Evolutionary conservation across 768 basidiomycete species (phyloP), one percentile per base, ranked within the genome.

Genomic region (Bullera alba): DNA sequence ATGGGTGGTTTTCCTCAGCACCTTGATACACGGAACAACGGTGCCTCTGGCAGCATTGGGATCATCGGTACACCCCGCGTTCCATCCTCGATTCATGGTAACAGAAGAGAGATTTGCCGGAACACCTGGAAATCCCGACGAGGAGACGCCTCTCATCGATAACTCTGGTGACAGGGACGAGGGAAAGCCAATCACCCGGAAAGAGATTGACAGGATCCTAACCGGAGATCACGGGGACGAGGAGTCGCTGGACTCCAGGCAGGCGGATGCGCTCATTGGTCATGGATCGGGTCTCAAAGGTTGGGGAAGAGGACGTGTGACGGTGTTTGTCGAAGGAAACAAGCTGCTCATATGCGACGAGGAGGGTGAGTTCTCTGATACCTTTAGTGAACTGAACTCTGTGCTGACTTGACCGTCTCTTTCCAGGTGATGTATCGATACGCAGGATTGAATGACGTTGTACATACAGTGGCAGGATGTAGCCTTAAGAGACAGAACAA

Each of bases 1-100:
- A 2, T 59, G 54, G 42, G 51, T 59, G 27, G 57, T 59, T 7
- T 55, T 59, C 19, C 54, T 52, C 1, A 55, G 53, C 42, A 59
- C 57, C 29, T 45, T 59, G 27, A 50, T 55, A 4, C 57, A 59
- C 37, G 57, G 57, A 25, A 49, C 54, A 25, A 59, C 57, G 15
- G 29, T 59, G 2, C 57, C 57, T 3, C 45, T 54, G 4, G 54
- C 55, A 46, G 44, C 54, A 30, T 39, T 59, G 37, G 57, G 50
- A 21, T 55, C 53, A 2, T 46, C 53, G 3, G 30, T 59, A 2
- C 57, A 59, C 34, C 53, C 53, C 8, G 29, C 46, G 5, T 51
- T 54, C 36, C 57, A 59, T 29, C 32, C 32, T 34, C 8, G n/a
- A 34, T 34, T 34, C 32, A 8, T 34, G 10, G 32, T 34, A 34